Evolutionary conservation across 495 filamentous ascomycete species (phyloP).

Genomic region (Sphaerosporella brunnea): DNA sequence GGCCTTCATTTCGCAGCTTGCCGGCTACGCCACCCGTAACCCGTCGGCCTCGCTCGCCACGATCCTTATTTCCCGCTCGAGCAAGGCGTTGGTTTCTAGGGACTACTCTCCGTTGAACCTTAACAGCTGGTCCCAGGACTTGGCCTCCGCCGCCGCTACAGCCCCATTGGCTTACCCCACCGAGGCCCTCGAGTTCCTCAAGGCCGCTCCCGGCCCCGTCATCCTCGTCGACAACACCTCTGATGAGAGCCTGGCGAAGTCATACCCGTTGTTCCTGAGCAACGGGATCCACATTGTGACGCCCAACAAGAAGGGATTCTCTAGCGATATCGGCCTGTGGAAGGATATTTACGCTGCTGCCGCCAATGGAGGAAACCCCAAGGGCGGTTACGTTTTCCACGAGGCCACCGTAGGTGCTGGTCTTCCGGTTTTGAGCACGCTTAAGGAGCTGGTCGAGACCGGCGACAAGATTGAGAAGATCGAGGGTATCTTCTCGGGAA

Average conservation of each 20-base stretch:
- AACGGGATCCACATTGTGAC: conserved; percentile 78
- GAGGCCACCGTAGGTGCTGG: conserved; percentile 86
- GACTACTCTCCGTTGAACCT: conserved; percentile 42
- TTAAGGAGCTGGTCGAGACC: conserved; percentile 75
- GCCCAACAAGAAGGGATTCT: conserved; percentile 96
- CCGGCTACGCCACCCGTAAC: conserved; percentile 32
- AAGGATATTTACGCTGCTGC: conserved; percentile 57
- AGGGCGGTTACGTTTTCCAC: conserved; percentile 68
- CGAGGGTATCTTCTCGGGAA: conserved; percentile 92
- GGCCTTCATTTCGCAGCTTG: conserved; percentile 70
- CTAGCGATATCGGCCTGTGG: conserved; percentile 56
- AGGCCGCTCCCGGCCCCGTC: conserved; percentile 47
- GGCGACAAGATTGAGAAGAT: conserved; percentile 76
- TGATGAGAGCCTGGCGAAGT: conserved; percentile 55
- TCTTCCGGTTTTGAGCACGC: conserved; percentile 74
- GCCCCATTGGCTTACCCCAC: conserved; percentile 36
- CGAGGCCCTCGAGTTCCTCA: conserved; percentile 54
- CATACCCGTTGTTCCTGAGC: conserved; percentile 60
- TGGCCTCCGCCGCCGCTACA: conserved; percentile 36
- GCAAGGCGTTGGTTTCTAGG: conserved; percentile 50
- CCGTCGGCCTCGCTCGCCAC: conserved; percentile 45
- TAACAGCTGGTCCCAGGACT: conserved; percentile 35
- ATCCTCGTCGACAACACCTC: conserved; percentile 90
- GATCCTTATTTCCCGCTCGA: conserved; percentile 63
- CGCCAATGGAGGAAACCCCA: conserved; percentile 27